phyloP scores from a whole-genome alignment of 768 basidiomycete genomes.

The Amanita thiersii region DNA sequence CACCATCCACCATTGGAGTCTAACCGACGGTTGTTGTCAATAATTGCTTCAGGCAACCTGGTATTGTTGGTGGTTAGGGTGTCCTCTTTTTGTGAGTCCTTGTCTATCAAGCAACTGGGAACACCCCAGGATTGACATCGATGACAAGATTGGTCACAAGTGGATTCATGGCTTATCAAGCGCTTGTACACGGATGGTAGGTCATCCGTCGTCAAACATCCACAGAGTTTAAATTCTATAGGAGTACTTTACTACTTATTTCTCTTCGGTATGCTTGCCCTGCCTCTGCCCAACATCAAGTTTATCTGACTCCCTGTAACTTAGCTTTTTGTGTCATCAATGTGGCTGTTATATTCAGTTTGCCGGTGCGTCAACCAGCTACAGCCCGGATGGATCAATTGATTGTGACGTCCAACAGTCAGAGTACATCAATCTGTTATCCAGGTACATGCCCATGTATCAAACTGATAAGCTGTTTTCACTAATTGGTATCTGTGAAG shows the following conservation, averaged over 20 bases:
- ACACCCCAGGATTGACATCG: neutral
- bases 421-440: neutral
- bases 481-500: neutral
- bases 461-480: neutral
- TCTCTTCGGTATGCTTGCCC: neutral
- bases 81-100: neutral
- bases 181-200: neutral
- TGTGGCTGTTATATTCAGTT: neutral
- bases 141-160: conserved; percentile 1
- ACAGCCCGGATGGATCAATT: neutral
- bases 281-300: neutral
- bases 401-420: neutral
- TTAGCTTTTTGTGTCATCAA: neutral
- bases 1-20: neutral
- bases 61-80: neutral
- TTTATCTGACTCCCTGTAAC: neutral
- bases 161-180: neutral
- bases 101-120: neutral
- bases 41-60: neutral
- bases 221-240: neutral
- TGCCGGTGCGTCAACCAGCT: neutral
- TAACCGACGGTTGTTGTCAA: too few species aligned
- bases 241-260: neutral
- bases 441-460: neutral
- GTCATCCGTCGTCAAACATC: neutral